Percentiles rank a stretch among this genome's conserved stretches.
phyloP scores from a whole-genome alignment of 805 yeast genomes.

The Starmerella bombicola region DNA sequence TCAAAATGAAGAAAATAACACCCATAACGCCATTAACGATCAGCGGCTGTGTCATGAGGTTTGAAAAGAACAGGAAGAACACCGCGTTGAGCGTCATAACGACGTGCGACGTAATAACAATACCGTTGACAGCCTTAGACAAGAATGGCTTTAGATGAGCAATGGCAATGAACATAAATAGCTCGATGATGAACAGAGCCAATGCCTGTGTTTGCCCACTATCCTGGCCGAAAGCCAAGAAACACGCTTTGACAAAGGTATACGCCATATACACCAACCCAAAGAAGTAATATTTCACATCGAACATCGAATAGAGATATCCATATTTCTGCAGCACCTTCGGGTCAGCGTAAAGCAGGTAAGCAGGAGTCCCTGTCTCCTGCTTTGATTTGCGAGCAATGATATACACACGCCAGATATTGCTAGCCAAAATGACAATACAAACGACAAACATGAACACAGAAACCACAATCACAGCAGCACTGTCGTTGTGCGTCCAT shows the following conservation, averaged over 20 bases:
- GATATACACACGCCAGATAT: conserved; percentile 48
- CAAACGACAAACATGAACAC: conserved; percentile 54
- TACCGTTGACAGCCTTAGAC: conserved; percentile 68
- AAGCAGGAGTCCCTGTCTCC: conserved; percentile 70
- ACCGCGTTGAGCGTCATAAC: conserved; percentile 70
- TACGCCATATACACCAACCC: conserved; percentile 52
- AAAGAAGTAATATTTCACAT: conserved; percentile 74
- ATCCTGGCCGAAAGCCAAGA: conserved; percentile 66
- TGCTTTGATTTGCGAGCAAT: conserved; percentile 53
- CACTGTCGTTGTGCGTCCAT: conserved; percentile 66
- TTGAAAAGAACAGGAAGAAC: conserved; percentile 74
- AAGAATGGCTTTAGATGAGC: conserved; percentile 61
- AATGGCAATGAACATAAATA: conserved; percentile 52
- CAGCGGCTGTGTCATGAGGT: conserved; percentile 67
- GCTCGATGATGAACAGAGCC: conserved; percentile 62
- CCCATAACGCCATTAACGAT: conserved; percentile 80
- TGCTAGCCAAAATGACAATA: conserved; percentile 48
- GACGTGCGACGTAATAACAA: conserved; percentile 58
- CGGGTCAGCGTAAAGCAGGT: conserved; percentile 68
- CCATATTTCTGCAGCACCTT: conserved; percentile 67
- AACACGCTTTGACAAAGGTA: conserved; percentile 51
- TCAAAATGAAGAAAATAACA: conserved; percentile 74
- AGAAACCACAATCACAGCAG: conserved; percentile 77
- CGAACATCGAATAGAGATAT: conserved; percentile 79
- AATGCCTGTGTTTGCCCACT: conserved; percentile 75